Evolutionary conservation across 306 rosid genomes (phyloP), one percentile per base, ranked within the genome.

Genomic region (Echinosophora koreensis): DNA sequence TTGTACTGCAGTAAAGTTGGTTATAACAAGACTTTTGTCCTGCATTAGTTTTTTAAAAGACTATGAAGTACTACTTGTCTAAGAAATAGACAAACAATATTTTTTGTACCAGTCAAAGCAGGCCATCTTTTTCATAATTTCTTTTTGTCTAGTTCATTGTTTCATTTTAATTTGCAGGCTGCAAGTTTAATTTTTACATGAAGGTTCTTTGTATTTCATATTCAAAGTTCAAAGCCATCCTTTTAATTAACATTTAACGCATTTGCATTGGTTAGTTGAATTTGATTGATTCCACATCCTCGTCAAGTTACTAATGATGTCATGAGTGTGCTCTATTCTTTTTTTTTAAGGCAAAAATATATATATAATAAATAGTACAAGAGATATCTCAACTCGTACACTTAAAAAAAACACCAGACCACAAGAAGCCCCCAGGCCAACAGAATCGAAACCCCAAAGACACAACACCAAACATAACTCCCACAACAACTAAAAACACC

Each of bases 51-150:
- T 41, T 8, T 15, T 14, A 28, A 2, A 41, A n/a, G 58, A 15
- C 52, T 47, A 11, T 0, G 16, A 60, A 32, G 66, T 13, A 60
- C 55, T 37, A 38, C 22, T 32, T 41, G 34, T 59, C 10, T 30
- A 5, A 28, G 6, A 34, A 49, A 49, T 17, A 6, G 52, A 49
- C 52, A 51, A 35, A 35, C 11, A 8, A 52, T 14, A 28, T 37
- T 35, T 35, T 5, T n/a, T 4, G 38, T 63, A 47, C 61, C 35
- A 18, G 69, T 69, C 71, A 78, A 68, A 42, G 39, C 66, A 37
- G 27, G 37, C 77, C 65, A 55, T 69, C 71, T 56, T 60, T 60
- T 17, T 42, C 9, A 46, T 15, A 16, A 57, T 54, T 57, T 73
- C 22, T 22, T 58, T 59, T 34, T 51, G 58, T 59, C 54, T 47